A percentile compares a stretch with the other conserved stretches of the same genome.
phyloP scores from a whole-genome alignment of 2,329 filamentous ascomycete species.

The Xylariales sp. region DNA sequence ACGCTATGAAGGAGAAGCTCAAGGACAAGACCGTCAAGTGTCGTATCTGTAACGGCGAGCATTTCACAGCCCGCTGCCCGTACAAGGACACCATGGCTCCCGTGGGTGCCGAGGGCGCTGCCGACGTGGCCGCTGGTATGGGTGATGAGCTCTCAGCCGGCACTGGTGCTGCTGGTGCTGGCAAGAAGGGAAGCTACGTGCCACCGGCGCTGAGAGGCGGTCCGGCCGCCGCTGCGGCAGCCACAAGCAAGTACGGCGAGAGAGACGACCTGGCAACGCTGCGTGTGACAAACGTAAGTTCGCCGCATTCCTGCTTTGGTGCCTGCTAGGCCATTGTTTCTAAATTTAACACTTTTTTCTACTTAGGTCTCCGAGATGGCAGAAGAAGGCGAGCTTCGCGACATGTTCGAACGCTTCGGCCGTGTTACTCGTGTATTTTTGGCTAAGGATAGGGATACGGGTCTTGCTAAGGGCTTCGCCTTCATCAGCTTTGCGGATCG shows the following conservation, averaged over 20 bases:
- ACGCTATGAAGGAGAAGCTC: slow-evolving; percentile 74
- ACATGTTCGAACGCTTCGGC: slow-evolving; percentile 97
- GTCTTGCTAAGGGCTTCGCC: slow-evolving; percentile 94
- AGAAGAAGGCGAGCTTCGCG: slow-evolving; percentile 89
- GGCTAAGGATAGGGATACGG: slow-evolving; percentile 95
- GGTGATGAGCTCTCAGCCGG: slow-evolving; percentile 41
- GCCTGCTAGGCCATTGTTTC: slow-evolving; percentile 2
- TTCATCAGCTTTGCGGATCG: slow-evolving; percentile 97
- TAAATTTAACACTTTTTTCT: slow-evolving; percentile 21
- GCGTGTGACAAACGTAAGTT: slow-evolving; percentile 91
- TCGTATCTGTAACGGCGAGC: slow-evolving; percentile 96
- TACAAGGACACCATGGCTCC: slow-evolving; percentile 99
- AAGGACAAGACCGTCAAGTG: slow-evolving; percentile 99
- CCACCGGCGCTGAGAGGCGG: slow-evolving; percentile 80
- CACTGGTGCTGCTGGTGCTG: slow-evolving; percentile 48
- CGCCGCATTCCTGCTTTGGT: slow-evolving; percentile 4
- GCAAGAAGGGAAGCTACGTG: slow-evolving; percentile 82
- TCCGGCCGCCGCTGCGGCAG: slow-evolving; percentile 51
- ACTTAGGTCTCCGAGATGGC: slow-evolving; percentile 88
- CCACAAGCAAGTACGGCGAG: slow-evolving; percentile 90
- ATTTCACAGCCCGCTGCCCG: slow-evolving; percentile 98
- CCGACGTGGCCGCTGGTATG: slow-evolving; percentile 52
- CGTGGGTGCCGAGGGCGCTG: slow-evolving; percentile 56
- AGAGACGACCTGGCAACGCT: slow-evolving; percentile 94
- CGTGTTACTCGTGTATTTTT: slow-evolving; percentile 96